Evolutionary conservation across 495 filamentous ascomycete species (phyloP), one percentile per base, ranked within the genome.

Genomic region (Bacidia rubella): DNA sequence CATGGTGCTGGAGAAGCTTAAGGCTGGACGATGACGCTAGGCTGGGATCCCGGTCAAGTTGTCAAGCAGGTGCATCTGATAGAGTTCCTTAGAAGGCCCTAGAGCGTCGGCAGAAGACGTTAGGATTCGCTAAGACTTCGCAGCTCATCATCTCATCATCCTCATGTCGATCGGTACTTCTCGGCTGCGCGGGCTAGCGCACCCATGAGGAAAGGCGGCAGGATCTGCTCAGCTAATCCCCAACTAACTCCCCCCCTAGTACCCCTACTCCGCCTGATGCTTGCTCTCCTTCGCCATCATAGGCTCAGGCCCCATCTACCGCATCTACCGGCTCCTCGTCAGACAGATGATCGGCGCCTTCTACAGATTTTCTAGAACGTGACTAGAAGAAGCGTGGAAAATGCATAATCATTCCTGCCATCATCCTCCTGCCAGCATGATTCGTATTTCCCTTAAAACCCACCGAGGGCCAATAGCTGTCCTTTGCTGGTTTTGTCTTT

Each of bases 111-210:
- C 20, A 38, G 32, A 51, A 43, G 39, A 17, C 29, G 17, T 25
- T 20, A 52, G 39, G 20, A 42, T 32, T 43, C 24, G 20, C 32
- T 42, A 21, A 41, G 32, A 41, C 23, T 17, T 29, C 19, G 24
- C 29, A 23, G 49, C 41, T 21, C n/a, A n/a, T n/a, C n/a, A n/a
- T n/a, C n/a, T n/a, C n/a, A n/a, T n/a, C n/a, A n/a, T n/a, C n/a
- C n/a, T n/a, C 26, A 41, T 12, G 47, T 27, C 47, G 56, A 58
- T 58, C 56, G 56, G 52, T 51, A 58, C 23, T 39, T 54, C 55
- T 44, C 41, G 41, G 55, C 44, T 48, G 19, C n/a, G 25, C 1
- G 19, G 25, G 2, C 7, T 39, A 21, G 11, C 11, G 29, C 38
- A 54, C 48, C 17, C 23, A 40, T 58, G 29, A n/a, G 40, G 52